Conservation (phyloP, 768 basidiomycete genomes). For the Vararia minispora region DNA sequence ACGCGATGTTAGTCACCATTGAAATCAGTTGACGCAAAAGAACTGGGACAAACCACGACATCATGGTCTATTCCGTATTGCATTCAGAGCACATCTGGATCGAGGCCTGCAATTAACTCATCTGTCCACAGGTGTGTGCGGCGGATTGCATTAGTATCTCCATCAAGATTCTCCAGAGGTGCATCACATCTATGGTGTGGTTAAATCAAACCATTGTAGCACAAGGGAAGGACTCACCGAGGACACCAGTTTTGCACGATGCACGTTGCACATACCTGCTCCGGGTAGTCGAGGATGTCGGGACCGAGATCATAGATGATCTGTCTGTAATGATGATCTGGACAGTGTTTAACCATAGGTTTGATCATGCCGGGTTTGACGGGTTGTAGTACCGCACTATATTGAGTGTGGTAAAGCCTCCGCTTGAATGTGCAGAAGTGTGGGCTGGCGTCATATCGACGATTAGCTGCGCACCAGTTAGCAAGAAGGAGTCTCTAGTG, state of each 20-base stretch:
- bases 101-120: constrained; percentile 9
- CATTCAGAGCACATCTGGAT: constrained; percentile 16
- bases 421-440: too few relatives aligned
- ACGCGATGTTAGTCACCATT: too few relatives aligned
- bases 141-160: constrained; percentile 2
- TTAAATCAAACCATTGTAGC: neutral
- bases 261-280: constrained; percentile 21
- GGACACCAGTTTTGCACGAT: constrained; percentile 21
- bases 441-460: too few relatives aligned
- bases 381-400: constrained; percentile 5
- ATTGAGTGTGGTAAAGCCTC: too few relatives aligned
- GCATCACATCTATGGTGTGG: constrained; percentile 4
- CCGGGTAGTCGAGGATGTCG: constrained; percentile 28
- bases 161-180: neutral
- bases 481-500: neutral
- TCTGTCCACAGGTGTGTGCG: too few relatives aligned
- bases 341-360: constrained; percentile 18
- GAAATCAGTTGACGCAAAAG: too few relatives aligned
- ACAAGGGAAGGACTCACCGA: constrained; percentile 8
- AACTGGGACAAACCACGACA: constrained; percentile 17
- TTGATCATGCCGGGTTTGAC: constrained; percentile 5
- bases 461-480: too few relatives aligned
- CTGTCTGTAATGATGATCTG: constrained; percentile 23
- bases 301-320: constrained; percentile 23
- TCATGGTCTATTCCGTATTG: constrained; percentile 18